Conservation (phyloP, 176 grass and related monocot genomes). For the Eremochloa ophiuroides region DNA sequence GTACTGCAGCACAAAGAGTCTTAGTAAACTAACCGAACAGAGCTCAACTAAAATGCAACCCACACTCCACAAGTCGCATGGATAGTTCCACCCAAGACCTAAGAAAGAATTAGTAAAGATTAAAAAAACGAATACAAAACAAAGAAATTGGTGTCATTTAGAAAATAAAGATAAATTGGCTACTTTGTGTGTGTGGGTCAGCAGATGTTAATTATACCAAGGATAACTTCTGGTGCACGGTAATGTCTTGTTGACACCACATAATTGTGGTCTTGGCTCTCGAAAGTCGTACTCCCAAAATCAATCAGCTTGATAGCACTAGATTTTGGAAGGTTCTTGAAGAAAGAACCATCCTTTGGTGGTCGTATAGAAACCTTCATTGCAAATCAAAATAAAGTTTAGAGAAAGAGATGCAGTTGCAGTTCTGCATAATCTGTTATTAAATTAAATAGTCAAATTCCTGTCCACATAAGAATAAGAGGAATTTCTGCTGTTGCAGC, state of each 20-base stretch:
- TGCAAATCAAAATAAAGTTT: constrained; percentile 11
- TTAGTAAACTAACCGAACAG: constrained; percentile 72
- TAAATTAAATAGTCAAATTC: constrained; percentile 2
- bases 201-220: constrained; percentile 54
- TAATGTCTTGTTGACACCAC: constrained; percentile 95
- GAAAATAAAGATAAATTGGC: constrained; percentile 6
- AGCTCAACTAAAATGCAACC: constrained; percentile 97
- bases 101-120: constrained; percentile 23
- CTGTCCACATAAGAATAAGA: neutral
- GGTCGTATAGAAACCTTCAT: constrained; percentile 60
- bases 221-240: constrained; percentile 96
- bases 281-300: constrained; percentile 94
- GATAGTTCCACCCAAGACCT: constrained; percentile 98
- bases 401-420: constrained; percentile 20
- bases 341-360: constrained; percentile 72
- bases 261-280: constrained; percentile 90
- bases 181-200: neutral
- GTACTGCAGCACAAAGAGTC: neutral
- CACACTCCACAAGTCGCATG: constrained; percentile 95
- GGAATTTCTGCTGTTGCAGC: neutral
- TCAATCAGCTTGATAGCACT: constrained; percentile 96
- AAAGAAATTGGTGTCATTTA: neutral
- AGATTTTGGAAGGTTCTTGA: constrained; percentile 89
- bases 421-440: neutral
- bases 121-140: neutral